Evolutionary conservation across 371 early-diverging fungal genomes (phyloP).

Genomic region (Globomyces sp.): DNA sequence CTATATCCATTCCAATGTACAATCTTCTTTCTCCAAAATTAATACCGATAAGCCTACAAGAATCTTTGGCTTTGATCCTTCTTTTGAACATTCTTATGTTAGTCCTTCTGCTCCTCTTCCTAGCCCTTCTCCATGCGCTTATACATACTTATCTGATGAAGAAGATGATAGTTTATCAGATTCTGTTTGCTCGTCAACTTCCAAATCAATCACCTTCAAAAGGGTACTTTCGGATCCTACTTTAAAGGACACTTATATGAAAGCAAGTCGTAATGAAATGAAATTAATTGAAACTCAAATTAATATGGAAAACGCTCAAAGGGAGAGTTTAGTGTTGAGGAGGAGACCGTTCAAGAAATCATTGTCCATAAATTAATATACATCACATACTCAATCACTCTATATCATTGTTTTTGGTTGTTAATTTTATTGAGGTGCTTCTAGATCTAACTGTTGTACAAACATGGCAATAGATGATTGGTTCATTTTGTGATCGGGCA

Average conservation of each 20-base stretch:
- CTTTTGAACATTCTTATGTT: slow-evolving; percentile 9
- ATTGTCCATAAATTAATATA: too few relatives aligned
- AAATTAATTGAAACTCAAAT: slow-evolving; percentile 5
- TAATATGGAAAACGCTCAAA: slow-evolving; percentile 6
- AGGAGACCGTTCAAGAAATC: too few relatives aligned
- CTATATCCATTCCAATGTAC: too few relatives aligned
- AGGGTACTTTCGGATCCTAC: slow-evolving; percentile 11
- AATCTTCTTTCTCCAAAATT: too few relatives aligned
- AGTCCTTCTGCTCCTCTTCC: neutral
- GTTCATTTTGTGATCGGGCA: too few relatives aligned
- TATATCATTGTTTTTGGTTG: too few relatives aligned
- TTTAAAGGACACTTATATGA: neutral
- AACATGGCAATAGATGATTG: too few relatives aligned
- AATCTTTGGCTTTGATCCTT: slow-evolving; percentile 6
- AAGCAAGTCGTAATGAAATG: neutral
- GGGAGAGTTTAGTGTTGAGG: neutral
- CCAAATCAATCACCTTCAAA: neutral
- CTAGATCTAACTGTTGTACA: too few relatives aligned
- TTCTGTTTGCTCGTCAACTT: neutral
- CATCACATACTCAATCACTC: too few relatives aligned
- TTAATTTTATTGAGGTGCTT: too few relatives aligned
- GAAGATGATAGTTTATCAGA: neutral
- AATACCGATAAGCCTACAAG: neutral
- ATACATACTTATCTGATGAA: neutral
- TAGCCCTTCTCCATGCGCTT: too few relatives aligned